Conservation (phyloP, 108 stramenopile genomes). For the Fragilaria radians region DNA sequence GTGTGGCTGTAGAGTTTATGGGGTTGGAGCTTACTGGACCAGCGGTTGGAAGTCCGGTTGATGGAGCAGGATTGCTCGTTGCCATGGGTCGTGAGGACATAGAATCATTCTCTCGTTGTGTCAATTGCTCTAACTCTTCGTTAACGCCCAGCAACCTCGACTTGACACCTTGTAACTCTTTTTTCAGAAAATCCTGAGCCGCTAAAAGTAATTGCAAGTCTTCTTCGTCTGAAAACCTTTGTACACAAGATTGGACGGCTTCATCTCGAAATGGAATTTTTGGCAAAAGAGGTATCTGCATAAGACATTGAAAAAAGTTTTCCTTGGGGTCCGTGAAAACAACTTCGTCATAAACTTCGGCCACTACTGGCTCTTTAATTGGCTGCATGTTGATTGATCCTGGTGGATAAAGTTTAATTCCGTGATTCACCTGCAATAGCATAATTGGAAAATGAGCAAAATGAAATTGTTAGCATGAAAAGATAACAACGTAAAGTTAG, state of each 20-base stretch:
- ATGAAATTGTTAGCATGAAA: too few species aligned
- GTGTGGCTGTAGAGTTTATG: too few species aligned
- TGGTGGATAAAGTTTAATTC: conserved; percentile 83
- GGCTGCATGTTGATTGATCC: conserved; percentile 16
- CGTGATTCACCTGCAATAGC: conserved; percentile 56
- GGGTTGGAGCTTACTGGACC: too few species aligned
- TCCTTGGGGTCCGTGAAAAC: conserved; percentile 88
- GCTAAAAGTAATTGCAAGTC: conserved; percentile 49
- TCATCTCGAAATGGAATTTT: conserved; percentile 25
- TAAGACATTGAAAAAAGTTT: conserved; percentile 51
- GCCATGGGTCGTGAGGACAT: too few species aligned
- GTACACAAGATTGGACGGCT: conserved; percentile 33
- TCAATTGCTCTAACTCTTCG: background rate
- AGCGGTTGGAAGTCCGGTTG: too few species aligned
- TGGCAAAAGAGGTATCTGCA: conserved; percentile 15
- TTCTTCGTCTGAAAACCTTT: conserved; percentile 51
- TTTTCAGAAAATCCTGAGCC: conserved; percentile 59
- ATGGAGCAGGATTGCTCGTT: too few species aligned
- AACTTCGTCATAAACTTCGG: conserved; percentile 94
- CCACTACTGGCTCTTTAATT: conserved; percentile 73
- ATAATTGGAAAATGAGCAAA: conserved; percentile 8
- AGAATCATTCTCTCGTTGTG: too few species aligned
- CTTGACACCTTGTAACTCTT: conserved; percentile 54
- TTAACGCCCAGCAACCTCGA: background rate
- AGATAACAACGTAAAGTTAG: too few species aligned